Percentiles rank a stretch among this genome's conserved stretches.
Conservation (phyloP, 2,329 filamentous ascomycete genomes). For the Nemania serpens region DNA sequence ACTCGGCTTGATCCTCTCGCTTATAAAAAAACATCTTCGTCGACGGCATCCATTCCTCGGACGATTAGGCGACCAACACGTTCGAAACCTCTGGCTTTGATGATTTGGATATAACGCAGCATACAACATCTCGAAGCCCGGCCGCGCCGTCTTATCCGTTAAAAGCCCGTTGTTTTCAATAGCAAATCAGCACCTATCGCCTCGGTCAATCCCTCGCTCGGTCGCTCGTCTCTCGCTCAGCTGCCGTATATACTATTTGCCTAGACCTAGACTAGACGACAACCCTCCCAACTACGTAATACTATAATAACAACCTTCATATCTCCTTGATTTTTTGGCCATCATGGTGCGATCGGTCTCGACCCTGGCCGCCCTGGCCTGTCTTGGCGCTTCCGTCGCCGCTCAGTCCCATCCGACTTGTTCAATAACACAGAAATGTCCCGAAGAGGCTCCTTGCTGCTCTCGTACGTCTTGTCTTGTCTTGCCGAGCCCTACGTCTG, state of each 20-base stretch:
- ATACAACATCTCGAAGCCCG: constrained; percentile 1
- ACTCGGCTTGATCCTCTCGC: constrained; percentile 8
- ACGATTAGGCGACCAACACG: neutral
- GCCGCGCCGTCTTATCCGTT: neutral
- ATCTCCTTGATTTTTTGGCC: neutral
- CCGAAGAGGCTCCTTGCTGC: constrained; percentile 74
- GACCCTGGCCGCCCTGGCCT: constrained; percentile 44
- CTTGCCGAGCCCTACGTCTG: neutral
- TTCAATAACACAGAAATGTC: constrained; percentile 64
- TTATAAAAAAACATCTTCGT: neutral
- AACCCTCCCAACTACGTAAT: constrained; percentile 19
- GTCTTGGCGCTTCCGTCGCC: constrained; percentile 47
- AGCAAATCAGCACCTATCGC: neutral
- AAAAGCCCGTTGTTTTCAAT: neutral
- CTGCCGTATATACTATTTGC: constrained; percentile 7
- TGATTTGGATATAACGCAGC: constrained; percentile 10
- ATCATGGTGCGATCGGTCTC: constrained; percentile 40
- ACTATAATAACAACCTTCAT: constrained; percentile 23
- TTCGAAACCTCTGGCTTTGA: neutral
- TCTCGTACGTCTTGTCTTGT: constrained; percentile 63
- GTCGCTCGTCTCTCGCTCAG: neutral
- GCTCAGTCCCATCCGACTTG: constrained; percentile 48
- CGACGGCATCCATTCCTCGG: neutral
- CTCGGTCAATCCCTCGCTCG: neutral
- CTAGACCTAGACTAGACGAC: neutral